Conservation (phyloP, 1,284 basidiomycete genomes). For the Sporisorium sorghi region DNA sequence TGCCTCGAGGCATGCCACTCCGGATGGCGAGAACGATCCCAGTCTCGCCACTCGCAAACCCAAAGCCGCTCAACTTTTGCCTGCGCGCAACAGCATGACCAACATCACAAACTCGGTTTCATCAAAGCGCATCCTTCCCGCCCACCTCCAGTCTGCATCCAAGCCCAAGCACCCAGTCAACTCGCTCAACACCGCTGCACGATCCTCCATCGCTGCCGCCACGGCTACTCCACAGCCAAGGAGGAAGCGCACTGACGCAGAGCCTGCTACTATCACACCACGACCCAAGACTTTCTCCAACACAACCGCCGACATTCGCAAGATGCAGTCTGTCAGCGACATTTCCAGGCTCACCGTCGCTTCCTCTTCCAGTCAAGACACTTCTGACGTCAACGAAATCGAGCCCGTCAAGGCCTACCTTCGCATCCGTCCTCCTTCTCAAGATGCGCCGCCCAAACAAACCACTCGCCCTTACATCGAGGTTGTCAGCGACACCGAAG, state of each 20-base stretch:
- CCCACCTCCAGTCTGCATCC: slow-evolving; percentile 28
- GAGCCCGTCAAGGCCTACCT: slow-evolving; percentile 60
- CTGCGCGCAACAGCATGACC: slow-evolving; percentile 33
- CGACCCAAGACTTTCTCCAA: slow-evolving; percentile 15
- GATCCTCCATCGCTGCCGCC: slow-evolving; percentile 17
- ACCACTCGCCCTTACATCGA: slow-evolving; percentile 58
- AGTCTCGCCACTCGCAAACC: slow-evolving; percentile 32
- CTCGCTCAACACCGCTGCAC: slow-evolving; percentile 11
- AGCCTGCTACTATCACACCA: slow-evolving; percentile 34
- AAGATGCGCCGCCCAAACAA: slow-evolving; percentile 29
- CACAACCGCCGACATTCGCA: slow-evolving; percentile 25
- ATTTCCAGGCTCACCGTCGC: slow-evolving; percentile 27
- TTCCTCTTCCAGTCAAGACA: slow-evolving; percentile 23
- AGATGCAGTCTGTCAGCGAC: slow-evolving; percentile 42
- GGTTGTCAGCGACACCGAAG: slow-evolving; percentile 70
- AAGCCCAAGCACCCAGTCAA: slow-evolving; percentile 15
- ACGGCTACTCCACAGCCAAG: slow-evolving; percentile 33
- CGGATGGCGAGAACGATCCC: slow-evolving; percentile 39
- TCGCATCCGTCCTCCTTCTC: slow-evolving; percentile 60
- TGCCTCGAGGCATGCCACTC: slow-evolving; percentile 31
- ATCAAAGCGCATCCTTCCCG: slow-evolving; percentile 37
- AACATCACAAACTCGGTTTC: slow-evolving; percentile 46
- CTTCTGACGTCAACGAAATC: slow-evolving; percentile 24
- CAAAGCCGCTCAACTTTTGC: slow-evolving; percentile 15
- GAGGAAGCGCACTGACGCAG: slow-evolving; percentile 43